Evolutionary conservation across 2,329 filamentous ascomycete species (phyloP), one percentile per base, ranked within the genome.

Genomic region (Dryadomyces quercivorus): DNA sequence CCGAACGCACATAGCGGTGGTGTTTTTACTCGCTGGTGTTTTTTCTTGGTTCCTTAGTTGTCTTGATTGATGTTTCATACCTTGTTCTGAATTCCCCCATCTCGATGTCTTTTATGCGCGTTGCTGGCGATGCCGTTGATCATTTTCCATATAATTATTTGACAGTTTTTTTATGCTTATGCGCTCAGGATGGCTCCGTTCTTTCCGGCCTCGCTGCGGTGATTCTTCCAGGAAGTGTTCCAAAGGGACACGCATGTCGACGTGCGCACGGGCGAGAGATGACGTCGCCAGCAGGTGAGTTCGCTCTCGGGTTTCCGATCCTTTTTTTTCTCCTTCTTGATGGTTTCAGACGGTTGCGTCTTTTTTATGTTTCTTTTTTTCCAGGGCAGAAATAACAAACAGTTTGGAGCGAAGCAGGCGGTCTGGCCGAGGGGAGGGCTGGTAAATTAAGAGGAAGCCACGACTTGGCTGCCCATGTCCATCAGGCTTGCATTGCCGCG

Each of bases 1-100:
- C 47, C n/a, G 51, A 50, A 13, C 42, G 22, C 50, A 46, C 51
- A 53, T 51, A 42, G 47, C 46, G 46, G 51, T 18, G 55, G 31
- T 53, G 42, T 53, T 18, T 31, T n/a, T 40, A 3, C 20, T 49
- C 31, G 15, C 34, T 44, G 36, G 16, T 26, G 34, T 31, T 34
- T 36, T 52, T 40, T 34, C 36, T 12, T 20, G n/a, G 20, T 22
- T 46, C 12, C 21, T 26, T 50, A 15, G 2, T 34, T 51, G 34
- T 20, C 31, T 3, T 2, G 10, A 10, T 18, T 36, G 36, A 45
- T 38, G 36, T 36, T 36, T 44, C 44, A 22, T 50, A 45, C 31
- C 46, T 31, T 3, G 40, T 22, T 20, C 40, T 46, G n/a, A 22
- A 42, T 36, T 2, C 16, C 12, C 15, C 16, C 15, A 15, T 18